These are phyloP conservation scores for Globisporangium spiculum DNA, from an alignment of 352 stramenopile species.

Conservation along the genomic window DNA sequence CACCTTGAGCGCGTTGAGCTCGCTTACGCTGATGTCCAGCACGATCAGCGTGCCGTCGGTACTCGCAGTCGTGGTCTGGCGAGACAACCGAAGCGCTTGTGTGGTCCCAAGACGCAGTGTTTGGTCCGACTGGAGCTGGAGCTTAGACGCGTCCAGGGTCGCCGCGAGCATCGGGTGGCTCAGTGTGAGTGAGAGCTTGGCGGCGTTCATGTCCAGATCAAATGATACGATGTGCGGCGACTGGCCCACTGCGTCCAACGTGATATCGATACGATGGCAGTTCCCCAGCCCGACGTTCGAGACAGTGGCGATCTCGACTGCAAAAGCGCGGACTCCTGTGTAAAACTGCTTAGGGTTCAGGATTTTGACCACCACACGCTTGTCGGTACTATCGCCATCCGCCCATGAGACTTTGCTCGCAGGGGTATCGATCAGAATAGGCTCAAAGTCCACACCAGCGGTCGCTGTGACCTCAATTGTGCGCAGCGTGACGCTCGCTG, in stretches of 20 bases:
- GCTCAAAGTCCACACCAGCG: conserved; percentile 46
- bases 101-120: conserved; percentile 4
- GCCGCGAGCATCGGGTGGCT: conserved; percentile 33
- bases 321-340: conserved; percentile 35
- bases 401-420: conserved; percentile 24
- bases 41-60: conserved; percentile 39
- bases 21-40: conserved; percentile 31
- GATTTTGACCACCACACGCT: conserved; percentile 43
- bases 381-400: conserved; percentile 30
- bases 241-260: conserved; percentile 31
- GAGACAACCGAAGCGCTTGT: conserved; percentile 25
- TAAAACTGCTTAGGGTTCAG: conserved; percentile 38
- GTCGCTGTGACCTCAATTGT: conserved; percentile 50
- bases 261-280: conserved; percentile 40
- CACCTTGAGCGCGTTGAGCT: conserved; percentile 54
- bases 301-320: conserved; percentile 44
- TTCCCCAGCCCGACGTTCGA: conserved; percentile 41
- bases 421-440: conserved; percentile 20
- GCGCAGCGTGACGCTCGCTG: conserved; percentile 32
- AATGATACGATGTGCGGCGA: conserved; percentile 40
- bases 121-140: conserved; percentile 40
- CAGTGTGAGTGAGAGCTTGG: conserved; percentile 33
- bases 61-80: conserved; percentile 39
- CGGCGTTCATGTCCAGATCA: conserved; percentile 47
- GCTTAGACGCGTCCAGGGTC: conserved; percentile 42